These are phyloP conservation scores for Clarkia xantiana DNA, from an alignment of 345 rosid genomes.

Conservation along the genomic window DNA sequence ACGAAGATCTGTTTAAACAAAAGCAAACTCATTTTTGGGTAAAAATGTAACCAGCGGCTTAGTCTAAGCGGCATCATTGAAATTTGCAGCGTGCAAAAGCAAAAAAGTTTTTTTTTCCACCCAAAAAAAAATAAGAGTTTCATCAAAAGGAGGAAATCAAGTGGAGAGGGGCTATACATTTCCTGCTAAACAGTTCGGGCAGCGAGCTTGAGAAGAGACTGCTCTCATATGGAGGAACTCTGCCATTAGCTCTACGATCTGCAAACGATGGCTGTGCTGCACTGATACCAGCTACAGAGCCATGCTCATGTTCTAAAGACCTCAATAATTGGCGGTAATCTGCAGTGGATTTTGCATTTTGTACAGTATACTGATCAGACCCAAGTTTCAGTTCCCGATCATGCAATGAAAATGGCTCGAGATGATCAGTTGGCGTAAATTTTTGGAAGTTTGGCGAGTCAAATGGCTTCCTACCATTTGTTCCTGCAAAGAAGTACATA, in stretches of 20 bases:
- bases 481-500: conserved; percentile 17
- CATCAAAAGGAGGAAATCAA: not conserved
- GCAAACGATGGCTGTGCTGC: conserved; percentile 19
- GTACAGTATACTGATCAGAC: conserved; percentile 15
- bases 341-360: conserved; percentile 24
- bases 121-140: not conserved
- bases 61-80: too few species aligned
- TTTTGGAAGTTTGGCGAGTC: conserved; percentile 14
- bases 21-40: too few species aligned
- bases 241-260: conserved; percentile 20
- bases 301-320: conserved; percentile 22
- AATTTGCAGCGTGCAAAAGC: too few species aligned
- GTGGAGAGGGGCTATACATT: conserved; percentile 31
- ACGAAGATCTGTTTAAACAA: conserved; percentile 1
- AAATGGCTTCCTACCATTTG: conserved; percentile 16
- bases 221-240: conserved; percentile 51
- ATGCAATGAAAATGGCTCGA: conserved; percentile 12
- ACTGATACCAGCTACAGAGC: conserved; percentile 30
- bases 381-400: conserved; percentile 19
- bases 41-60: too few species aligned
- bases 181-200: conserved; percentile 61
- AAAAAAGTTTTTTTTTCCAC: too few species aligned
- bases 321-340: conserved; percentile 17
- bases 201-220: conserved; percentile 86
- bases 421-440: conserved; percentile 15